phyloP scores from a whole-genome alignment of 148 eudicot species.

The Vaccinium myrtillus region DNA sequence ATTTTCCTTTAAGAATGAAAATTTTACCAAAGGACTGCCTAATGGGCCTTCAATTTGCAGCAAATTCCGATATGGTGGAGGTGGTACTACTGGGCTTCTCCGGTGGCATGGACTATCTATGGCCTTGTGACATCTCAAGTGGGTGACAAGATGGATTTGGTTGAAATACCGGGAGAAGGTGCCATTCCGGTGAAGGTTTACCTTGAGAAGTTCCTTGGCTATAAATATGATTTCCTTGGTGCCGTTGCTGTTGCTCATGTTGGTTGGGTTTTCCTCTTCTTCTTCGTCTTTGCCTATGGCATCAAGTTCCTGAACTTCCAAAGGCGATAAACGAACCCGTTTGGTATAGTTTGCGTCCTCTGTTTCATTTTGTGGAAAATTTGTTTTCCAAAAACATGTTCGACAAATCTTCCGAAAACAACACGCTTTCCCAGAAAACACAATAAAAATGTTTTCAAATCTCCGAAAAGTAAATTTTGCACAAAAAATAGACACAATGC shows the following conservation, averaged over 20 bases:
- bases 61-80: slow-evolving; percentile 57
- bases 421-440: background rate
- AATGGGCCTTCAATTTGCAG: slow-evolving; percentile 11
- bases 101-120: slow-evolving; percentile 50
- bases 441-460: background rate
- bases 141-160: slow-evolving; percentile 24
- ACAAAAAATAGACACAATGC: background rate
- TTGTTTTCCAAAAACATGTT: background rate
- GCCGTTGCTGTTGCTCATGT: slow-evolving; percentile 36
- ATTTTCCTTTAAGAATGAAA: background rate
- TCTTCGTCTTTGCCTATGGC: slow-evolving; percentile 35
- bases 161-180: slow-evolving; percentile 25
- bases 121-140: slow-evolving; percentile 45
- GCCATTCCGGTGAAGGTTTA: slow-evolving; percentile 20
- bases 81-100: slow-evolving; percentile 56
- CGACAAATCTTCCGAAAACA: background rate
- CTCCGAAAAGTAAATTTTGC: background rate
- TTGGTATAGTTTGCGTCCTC: background rate
- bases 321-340: slow-evolving; percentile 25
- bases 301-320: slow-evolving; percentile 49
- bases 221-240: slow-evolving; percentile 35
- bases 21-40: background rate
- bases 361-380: background rate
- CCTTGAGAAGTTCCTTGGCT: slow-evolving; percentile 25
- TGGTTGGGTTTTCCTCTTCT: slow-evolving; percentile 39